These are phyloP conservation scores for Hypoxylon sp. DNA, from an alignment of 2,329 filamentous ascomycete species.

Conservation along the genomic window DNA sequence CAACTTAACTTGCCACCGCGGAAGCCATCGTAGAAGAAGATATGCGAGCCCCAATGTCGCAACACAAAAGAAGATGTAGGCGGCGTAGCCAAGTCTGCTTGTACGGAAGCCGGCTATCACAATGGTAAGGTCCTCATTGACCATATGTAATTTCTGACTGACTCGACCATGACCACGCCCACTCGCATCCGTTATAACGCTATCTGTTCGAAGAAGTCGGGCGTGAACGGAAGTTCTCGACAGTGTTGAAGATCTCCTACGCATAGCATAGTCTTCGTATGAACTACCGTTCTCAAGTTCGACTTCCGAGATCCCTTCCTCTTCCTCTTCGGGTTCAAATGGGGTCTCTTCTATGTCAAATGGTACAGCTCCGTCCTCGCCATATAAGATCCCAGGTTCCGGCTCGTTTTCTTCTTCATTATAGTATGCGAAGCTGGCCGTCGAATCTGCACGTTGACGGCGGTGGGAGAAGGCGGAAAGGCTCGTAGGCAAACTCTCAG, in stretches of 20 bases:
- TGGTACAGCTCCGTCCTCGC: constrained; percentile 54
- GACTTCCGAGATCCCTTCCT: constrained; percentile 57
- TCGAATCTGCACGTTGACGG: constrained; percentile 84
- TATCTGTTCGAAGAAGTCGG: constrained; percentile 80
- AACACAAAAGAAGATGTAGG: constrained; percentile 80
- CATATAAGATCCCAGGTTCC: constrained; percentile 57
- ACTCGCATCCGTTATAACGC: constrained; percentile 77
- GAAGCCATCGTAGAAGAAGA: constrained; percentile 90
- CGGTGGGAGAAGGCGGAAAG: constrained; percentile 92
- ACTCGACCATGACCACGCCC: constrained; percentile 73
- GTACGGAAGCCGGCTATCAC: constrained; percentile 93
- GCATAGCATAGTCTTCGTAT: constrained; percentile 65
- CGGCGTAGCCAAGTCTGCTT: constrained; percentile 74
- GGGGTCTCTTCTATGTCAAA: constrained; percentile 55
- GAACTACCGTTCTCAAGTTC: constrained; percentile 60
- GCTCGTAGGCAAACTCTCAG: constrained; percentile 95
- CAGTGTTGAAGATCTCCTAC: constrained; percentile 73
- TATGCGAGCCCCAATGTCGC: constrained; percentile 83
- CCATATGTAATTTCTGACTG: constrained; percentile 93
- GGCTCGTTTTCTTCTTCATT: constrained; percentile 73
- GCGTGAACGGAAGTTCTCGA: constrained; percentile 71
- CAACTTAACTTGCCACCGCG: constrained; percentile 84
- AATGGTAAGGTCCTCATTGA: constrained; percentile 93
- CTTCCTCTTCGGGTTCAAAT: constrained; percentile 51
- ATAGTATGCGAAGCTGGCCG: constrained; percentile 90